Evolutionary conservation across 345 rosid genomes (phyloP).

Genomic region (Acer yangbiense): DNA sequence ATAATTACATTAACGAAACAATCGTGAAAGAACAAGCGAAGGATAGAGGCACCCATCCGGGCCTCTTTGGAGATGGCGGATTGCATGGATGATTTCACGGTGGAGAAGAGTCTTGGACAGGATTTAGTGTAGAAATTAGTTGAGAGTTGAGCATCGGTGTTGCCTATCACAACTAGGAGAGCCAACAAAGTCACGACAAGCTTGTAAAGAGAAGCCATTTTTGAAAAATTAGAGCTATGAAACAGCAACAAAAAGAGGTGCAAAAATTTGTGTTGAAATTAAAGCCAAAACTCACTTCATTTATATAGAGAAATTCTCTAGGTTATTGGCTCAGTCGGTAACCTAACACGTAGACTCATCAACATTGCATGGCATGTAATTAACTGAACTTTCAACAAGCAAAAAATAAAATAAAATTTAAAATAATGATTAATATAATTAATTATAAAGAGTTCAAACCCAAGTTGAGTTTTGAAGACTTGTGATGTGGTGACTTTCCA

Average conservation of each 20-base stretch:
- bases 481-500: neutral
- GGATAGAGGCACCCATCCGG: constrained; percentile 76
- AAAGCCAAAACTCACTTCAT: constrained; percentile 15
- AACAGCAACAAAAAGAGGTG: neutral
- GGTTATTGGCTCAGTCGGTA: constrained; percentile 38
- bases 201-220: constrained; percentile 22
- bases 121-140: constrained; percentile 60
- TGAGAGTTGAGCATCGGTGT: constrained; percentile 69
- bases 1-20: constrained; percentile 82
- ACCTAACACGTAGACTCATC: constrained; percentile 64
- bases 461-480: neutral
- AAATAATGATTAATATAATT: neutral
- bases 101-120: constrained; percentile 58
- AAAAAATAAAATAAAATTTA: neutral
- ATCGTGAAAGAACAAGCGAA: constrained; percentile 90
- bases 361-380: constrained; percentile 22
- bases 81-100: constrained; percentile 49
- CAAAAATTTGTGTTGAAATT: constrained; percentile 12
- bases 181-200: constrained; percentile 33
- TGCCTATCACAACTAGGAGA: constrained; percentile 32
- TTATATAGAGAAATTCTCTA: constrained; percentile 49
- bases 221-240: constrained; percentile 29
- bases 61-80: constrained; percentile 61
- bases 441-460: neutral
- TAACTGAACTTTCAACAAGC: neutral